Evolutionary conservation across 352 stramenopile genomes (phyloP).

Genomic region (Aphanomyces euteiches): DNA sequence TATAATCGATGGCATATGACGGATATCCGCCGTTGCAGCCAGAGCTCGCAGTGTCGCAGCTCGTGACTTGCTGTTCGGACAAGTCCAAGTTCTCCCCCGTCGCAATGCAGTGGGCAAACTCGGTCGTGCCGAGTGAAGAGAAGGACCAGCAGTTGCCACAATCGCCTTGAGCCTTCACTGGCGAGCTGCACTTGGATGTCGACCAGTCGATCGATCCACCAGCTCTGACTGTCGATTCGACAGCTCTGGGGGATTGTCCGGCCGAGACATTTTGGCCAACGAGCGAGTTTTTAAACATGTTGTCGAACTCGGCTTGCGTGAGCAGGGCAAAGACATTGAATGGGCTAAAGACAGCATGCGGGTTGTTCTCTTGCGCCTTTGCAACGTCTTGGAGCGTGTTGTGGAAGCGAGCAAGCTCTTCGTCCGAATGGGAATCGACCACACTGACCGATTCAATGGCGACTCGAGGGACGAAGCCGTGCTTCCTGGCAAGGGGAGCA

Average conservation of each 20-base stretch:
- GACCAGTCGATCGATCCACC: conserved; percentile 31
- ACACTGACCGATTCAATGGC: not conserved
- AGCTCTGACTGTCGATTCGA: not conserved
- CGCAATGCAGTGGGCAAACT: conserved; percentile 93
- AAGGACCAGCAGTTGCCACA: conserved; percentile 95
- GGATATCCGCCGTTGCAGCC: conserved; percentile 97
- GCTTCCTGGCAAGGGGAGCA: not conserved
- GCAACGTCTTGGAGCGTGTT: conserved; percentile 9
- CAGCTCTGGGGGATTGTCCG: not conserved
- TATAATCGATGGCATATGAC: conserved; percentile 73
- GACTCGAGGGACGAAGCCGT: not conserved
- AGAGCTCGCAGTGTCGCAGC: conserved; percentile 90
- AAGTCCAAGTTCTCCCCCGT: conserved; percentile 87
- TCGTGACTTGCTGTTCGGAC: conserved; percentile 35
- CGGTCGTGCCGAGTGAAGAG: conserved; percentile 94
- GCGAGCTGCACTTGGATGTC: conserved; percentile 30
- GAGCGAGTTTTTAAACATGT: not conserved
- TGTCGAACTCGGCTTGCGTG: conserved; percentile 21
- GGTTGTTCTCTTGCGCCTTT: conserved; percentile 10
- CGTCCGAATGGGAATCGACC: conserved; percentile 6
- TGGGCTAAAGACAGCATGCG: conserved; percentile 20
- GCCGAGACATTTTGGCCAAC: not conserved
- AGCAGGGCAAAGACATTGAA: conserved; percentile 27
- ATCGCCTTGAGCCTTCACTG: conserved; percentile 94
- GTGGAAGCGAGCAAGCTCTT: conserved; percentile 11